Conservation (phyloP, 306 rosid genomes). For the Rosa chinensis region DNA sequence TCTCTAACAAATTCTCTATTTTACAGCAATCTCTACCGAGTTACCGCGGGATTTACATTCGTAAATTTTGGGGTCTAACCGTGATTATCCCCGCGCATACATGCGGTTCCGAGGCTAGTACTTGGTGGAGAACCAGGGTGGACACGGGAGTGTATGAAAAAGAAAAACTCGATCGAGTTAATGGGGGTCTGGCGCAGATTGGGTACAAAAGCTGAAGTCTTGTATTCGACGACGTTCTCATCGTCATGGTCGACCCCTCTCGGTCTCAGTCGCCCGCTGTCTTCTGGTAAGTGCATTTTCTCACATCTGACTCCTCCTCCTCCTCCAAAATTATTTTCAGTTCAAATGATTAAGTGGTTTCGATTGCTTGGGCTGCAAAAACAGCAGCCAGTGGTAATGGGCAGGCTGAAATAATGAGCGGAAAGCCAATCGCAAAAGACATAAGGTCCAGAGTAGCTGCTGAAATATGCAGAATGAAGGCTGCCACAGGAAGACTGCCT, state of each 20-base stretch:
- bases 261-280: constrained; percentile 13
- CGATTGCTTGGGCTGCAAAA: background rate
- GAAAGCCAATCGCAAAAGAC: constrained; percentile 40
- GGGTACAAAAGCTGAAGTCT: constrained; percentile 20
- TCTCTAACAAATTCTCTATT: too few species aligned
- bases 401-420: constrained; percentile 35
- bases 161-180: too few species aligned
- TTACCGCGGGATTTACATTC: too few species aligned
- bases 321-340: background rate
- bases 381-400: constrained; percentile 29
- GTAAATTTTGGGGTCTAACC: too few species aligned
- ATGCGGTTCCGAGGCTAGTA: too few species aligned
- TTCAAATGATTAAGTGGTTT: background rate
- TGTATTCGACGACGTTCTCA: constrained; percentile 7
- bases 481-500: constrained; percentile 40
- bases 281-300: background rate
- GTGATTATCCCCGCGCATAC: too few species aligned
- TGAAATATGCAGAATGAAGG: constrained; percentile 46
- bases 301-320: too few species aligned
- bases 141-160: too few species aligned
- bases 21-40: too few species aligned
- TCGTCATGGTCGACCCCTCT: background rate
- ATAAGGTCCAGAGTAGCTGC: constrained; percentile 36
- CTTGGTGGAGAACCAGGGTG: too few species aligned
- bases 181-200: constrained; percentile 21